Evolutionary conservation across 306 rosid genomes (phyloP).

Genomic region (Prosopis cineraria): DNA sequence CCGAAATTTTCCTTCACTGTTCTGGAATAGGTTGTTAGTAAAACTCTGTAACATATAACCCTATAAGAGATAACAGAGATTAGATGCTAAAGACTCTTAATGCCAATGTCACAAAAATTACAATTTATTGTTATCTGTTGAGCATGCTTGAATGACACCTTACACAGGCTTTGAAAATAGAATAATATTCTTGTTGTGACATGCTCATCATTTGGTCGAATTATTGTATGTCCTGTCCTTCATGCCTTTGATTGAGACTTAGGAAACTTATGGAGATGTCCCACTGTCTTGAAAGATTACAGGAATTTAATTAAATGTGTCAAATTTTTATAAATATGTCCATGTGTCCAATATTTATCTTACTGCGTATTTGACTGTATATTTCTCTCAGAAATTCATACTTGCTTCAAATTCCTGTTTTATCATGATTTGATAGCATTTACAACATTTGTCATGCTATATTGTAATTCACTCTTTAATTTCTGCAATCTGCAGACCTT

Average conservation of each 20-base stretch:
- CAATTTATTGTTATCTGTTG: constrained; percentile 6
- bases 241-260: neutral
- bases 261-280: neutral
- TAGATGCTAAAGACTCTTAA: neutral
- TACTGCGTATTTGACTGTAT: neutral
- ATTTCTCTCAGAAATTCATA: constrained; percentile 7
- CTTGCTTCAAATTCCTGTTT: constrained; percentile 23
- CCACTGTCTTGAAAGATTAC: neutral
- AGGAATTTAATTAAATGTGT: constrained; percentile 14
- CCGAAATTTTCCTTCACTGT: neutral
- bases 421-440: neutral
- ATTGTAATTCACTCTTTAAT: constrained; percentile 27
- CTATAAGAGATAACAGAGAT: neutral
- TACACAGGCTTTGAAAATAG: neutral
- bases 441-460: constrained; percentile 4
- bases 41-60: neutral
- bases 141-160: constrained; percentile 4
- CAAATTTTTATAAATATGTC: constrained; percentile 15
- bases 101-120: neutral
- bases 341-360: neutral
- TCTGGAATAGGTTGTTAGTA: constrained; percentile 5
- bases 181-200: neutral
- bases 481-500: constrained; percentile 52
- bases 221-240: neutral
- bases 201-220: constrained; percentile 16